Evolutionary conservation across 768 basidiomycete genomes (phyloP).

Genomic region (Kwoniella sp.): DNA sequence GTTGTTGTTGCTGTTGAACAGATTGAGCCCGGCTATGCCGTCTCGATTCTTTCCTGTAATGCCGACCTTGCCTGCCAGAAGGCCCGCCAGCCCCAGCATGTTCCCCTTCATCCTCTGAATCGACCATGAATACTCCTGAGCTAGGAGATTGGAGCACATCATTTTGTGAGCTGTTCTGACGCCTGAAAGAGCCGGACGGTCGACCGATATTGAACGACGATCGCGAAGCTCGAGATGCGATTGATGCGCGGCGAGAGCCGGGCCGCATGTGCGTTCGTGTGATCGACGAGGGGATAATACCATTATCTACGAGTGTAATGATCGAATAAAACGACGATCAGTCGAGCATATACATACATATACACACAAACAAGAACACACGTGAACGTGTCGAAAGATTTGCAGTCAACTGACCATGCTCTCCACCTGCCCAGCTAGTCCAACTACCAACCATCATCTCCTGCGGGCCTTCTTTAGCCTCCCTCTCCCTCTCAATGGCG

Average conservation of each 20-base stretch:
- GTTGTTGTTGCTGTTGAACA: background rate
- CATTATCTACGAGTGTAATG: conserved; percentile 20
- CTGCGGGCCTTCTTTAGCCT: conserved; percentile 45
- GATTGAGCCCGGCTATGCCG: conserved; percentile 16
- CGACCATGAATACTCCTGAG: conserved; percentile 40
- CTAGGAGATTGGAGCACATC: conserved; percentile 37
- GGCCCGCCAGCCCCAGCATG: background rate
- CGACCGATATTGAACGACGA: conserved; percentile 26
- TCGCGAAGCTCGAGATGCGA: conserved; percentile 38
- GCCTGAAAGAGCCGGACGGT: conserved; percentile 23
- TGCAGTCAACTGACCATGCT: conserved; percentile 27
- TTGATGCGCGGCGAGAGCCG: conserved; percentile 41
- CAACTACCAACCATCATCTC: conserved; percentile 48
- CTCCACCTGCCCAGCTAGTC: conserved; percentile 41
- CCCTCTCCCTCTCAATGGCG: conserved; percentile 38
- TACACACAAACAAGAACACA: background rate
- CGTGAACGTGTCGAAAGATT: background rate
- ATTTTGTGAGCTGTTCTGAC: conserved; percentile 32
- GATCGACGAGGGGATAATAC: conserved; percentile 41
- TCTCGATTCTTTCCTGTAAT: conserved; percentile 27
- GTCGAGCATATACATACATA: background rate
- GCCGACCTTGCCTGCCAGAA: conserved; percentile 9
- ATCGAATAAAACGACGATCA: background rate
- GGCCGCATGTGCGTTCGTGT: conserved; percentile 35
- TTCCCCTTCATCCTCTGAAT: conserved; percentile 45